Conservation (phyloP, 2,329 filamentous ascomycete genomes). For the Hortaea sp. region DNA sequence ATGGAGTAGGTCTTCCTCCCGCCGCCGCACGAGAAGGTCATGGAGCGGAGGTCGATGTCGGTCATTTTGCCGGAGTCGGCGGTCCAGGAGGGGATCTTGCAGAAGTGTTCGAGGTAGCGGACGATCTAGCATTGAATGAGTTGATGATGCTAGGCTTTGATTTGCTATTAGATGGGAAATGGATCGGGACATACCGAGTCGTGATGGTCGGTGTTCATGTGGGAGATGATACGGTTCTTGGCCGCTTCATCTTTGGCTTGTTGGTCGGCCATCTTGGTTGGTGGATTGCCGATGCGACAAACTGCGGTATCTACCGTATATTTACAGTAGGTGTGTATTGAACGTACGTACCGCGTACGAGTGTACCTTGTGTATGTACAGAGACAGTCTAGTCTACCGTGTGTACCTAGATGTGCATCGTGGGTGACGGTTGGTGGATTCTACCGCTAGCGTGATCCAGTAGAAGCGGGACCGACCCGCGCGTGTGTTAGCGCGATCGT, state of each 20-base stretch:
- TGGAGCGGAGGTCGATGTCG: conserved; percentile 53
- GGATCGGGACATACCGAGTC: conserved; percentile 41
- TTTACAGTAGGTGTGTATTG: too few species aligned
- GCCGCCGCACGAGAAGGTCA: conserved; percentile 51
- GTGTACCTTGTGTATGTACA: too few species aligned
- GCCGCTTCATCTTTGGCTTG: conserved; percentile 33
- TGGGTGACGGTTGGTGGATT: too few species aligned
- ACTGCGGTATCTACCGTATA: too few species aligned
- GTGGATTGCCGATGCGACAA: too few species aligned
- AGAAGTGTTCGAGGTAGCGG: conserved; percentile 68
- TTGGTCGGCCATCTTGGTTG: conserved; percentile 12
- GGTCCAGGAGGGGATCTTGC: conserved; percentile 44
- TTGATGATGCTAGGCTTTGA: not conserved
- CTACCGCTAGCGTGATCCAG: too few species aligned
- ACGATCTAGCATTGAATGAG: conserved; percentile 36
- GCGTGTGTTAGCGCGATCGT: too few species aligned
- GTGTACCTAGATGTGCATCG: too few species aligned
- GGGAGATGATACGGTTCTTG: conserved; percentile 57
- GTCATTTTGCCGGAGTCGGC: conserved; percentile 51
- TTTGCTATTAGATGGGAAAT: not conserved
- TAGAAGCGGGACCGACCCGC: too few species aligned
- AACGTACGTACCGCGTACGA: too few species aligned
- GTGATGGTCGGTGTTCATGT: conserved; percentile 81
- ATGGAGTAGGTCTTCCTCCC: conserved; percentile 38
- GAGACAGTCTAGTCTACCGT: too few species aligned